These are phyloP conservation scores for Prunella vulgaris DNA, from an alignment of 257 asterid species.

Conservation along the genomic window DNA sequence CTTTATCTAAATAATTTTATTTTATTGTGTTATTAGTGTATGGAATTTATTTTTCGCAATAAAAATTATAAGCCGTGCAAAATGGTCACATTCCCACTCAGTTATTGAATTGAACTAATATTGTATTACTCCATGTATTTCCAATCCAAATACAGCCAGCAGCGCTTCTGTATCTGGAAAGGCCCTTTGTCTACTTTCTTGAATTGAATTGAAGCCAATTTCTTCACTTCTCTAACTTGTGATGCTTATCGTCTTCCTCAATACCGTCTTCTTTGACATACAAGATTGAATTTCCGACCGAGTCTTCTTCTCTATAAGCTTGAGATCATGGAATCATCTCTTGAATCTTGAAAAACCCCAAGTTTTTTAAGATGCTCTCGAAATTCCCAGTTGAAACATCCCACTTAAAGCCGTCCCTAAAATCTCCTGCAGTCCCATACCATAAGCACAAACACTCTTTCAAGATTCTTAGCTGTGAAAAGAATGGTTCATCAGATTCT, in stretches of 20 bases:
- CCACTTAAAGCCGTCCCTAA: slow-evolving; percentile 26
- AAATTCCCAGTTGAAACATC: slow-evolving; percentile 37
- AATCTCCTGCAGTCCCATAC: slow-evolving; percentile 21
- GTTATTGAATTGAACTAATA: neutral
- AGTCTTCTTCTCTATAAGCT: neutral
- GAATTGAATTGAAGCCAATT: neutral
- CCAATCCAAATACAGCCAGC: slow-evolving; percentile 7
- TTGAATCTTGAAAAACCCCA: slow-evolving; percentile 12
- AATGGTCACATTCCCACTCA: slow-evolving; percentile 5
- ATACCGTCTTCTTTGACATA: neutral
- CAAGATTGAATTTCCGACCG: neutral
- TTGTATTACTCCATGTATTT: neutral
- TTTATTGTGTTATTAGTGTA: too few relatives aligned
- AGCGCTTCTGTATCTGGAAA: slow-evolving; percentile 18
- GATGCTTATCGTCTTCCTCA: neutral
- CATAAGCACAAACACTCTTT: slow-evolving; percentile 31
- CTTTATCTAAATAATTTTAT: too few relatives aligned
- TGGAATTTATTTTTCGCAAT: too few relatives aligned
- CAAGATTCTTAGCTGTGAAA: slow-evolving; percentile 53
- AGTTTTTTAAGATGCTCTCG: slow-evolving; percentile 40
- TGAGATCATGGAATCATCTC: slow-evolving; percentile 16
- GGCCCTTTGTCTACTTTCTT: slow-evolving; percentile 7
- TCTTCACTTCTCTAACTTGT: neutral
- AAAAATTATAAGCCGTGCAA: slow-evolving; percentile 16
- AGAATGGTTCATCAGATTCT: slow-evolving; percentile 44